Conservation (phyloP, 441 rosid species). For the Brassica hybrid region DNA sequence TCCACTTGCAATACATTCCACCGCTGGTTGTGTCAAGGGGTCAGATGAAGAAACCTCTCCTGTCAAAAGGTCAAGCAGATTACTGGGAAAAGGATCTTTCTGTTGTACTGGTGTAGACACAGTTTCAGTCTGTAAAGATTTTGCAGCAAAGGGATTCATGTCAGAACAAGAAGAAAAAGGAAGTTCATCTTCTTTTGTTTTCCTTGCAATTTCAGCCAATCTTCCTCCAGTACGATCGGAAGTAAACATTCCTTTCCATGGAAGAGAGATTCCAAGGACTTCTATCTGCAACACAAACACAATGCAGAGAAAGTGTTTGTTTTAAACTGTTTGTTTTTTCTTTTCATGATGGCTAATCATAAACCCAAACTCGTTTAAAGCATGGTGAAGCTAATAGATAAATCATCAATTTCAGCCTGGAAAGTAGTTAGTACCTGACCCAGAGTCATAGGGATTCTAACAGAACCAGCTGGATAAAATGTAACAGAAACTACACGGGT, state of each 20-base stretch:
- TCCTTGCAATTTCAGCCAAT: conserved; percentile 59
- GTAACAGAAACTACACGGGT: conserved; percentile 93
- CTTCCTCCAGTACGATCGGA: conserved; percentile 64
- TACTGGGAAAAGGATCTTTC: conserved; percentile 53
- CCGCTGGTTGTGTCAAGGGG: conserved; percentile 57
- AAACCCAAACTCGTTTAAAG: conserved; percentile 23
- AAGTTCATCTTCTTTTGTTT: conserved; percentile 49
- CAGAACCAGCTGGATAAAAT: conserved; percentile 90
- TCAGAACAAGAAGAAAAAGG: conserved; percentile 50
- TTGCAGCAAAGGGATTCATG: conserved; percentile 56
- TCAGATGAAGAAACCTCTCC: conserved; percentile 63
- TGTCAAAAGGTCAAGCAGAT: conserved; percentile 75
- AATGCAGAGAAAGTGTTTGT: conserved; percentile 8
- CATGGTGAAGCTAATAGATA: conserved; percentile 17
- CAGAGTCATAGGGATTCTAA: conserved; percentile 75
- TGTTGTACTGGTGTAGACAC: conserved; percentile 46
- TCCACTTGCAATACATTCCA: conserved; percentile 51
- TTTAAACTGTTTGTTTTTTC: conserved; percentile 25
- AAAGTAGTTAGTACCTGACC: conserved; percentile 77
- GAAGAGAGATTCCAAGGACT: conserved; percentile 93
- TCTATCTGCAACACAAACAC: conserved; percentile 70
- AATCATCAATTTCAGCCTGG: conserved; percentile 8
- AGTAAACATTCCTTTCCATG: conserved; percentile 73
- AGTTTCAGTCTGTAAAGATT: conserved; percentile 50
- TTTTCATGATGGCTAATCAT: conserved; percentile 17